Percentiles rank a stretch among this genome's conserved stretches.
Conservation (phyloP, 352 stramenopile species). For the Phytophthora rubi region DNA sequence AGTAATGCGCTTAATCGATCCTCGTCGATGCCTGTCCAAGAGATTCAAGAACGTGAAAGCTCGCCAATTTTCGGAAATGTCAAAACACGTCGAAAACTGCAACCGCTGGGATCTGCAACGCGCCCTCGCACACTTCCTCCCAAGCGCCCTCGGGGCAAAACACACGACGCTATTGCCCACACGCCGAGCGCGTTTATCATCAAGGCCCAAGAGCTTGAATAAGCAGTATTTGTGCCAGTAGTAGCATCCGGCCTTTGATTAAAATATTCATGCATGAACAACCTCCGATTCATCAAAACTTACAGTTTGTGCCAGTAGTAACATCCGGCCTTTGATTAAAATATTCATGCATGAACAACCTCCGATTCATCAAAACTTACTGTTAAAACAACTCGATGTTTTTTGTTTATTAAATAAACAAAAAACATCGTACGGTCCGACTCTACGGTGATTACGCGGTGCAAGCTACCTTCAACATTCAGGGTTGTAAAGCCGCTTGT, state of each 20-base stretch:
- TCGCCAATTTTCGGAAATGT: constrained; percentile 21
- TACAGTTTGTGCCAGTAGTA: constrained; percentile 20
- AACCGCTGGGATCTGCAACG: constrained; percentile 18
- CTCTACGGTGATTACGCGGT: no score
- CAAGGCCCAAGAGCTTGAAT: constrained; percentile 22
- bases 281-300: no score
- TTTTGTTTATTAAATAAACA: no score
- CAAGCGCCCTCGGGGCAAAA: constrained; percentile 18
- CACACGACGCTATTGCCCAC: constrained; percentile 23
- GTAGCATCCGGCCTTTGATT: no score
- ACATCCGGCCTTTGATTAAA: no score
- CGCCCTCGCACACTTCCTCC: constrained; percentile 22
- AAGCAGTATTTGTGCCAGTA: constrained; percentile 25
- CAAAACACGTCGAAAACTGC: constrained; percentile 31
- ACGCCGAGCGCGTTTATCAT: constrained; percentile 18
- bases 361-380: no score
- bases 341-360: no score
- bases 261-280: no score
- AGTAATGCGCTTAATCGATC: constrained; percentile 19
- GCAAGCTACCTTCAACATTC: no score
- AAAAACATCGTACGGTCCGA: no score
- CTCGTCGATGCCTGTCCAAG: constrained; percentile 15
- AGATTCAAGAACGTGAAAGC: constrained; percentile 25
- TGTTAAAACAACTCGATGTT: no score
- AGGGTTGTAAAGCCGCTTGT: no score